Percentiles rank a stretch among this genome's conserved stretches.
Conservation (phyloP, 352 stramenopile species). For the Globisporangium echinulatum region DNA sequence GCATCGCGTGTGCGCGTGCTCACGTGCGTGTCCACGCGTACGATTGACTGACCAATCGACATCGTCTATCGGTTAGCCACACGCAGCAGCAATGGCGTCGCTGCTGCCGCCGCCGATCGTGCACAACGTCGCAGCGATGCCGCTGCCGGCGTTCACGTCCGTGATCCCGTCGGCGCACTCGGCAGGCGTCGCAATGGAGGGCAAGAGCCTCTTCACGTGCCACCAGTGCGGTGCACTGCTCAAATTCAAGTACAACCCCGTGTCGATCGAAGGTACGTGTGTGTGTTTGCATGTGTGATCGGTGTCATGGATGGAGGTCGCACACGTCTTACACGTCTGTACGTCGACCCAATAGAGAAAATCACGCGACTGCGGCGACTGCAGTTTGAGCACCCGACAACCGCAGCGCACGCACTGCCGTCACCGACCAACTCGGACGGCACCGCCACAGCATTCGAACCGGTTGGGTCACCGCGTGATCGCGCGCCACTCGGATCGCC, state of each 20-base stretch:
- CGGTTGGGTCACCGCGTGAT: conserved; percentile 6
- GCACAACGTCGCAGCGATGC: conserved; percentile 10
- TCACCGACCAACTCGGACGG: conserved; percentile 19
- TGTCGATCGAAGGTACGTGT: conserved; percentile 46
- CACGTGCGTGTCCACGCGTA: too few species aligned
- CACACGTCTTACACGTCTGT: background rate
- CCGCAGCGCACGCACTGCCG: conserved; percentile 2
- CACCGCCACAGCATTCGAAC: conserved; percentile 8
- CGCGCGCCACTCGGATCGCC: conserved; percentile 1
- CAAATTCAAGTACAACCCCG: conserved; percentile 55
- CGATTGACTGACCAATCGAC: too few species aligned
- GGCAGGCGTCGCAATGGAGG: conserved; percentile 43
- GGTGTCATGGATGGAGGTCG: too few species aligned
- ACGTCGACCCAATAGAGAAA: conserved; percentile 21
- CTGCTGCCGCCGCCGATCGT: conserved; percentile 15
- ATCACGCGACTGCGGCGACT: conserved; percentile 45
- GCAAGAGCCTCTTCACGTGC: conserved; percentile 74
- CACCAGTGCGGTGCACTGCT: conserved; percentile 62
- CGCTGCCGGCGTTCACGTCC: conserved; percentile 5
- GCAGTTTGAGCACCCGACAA: conserved; percentile 23
- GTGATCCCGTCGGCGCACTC: conserved; percentile 15
- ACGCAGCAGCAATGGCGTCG: conserved; percentile 9
- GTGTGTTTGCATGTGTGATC: background rate
- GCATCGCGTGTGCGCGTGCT: too few species aligned
- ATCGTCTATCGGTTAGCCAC: too few species aligned